phyloP scores from a whole-genome alignment of 495 filamentous ascomycete species.

The Penicillium waksmanii region DNA sequence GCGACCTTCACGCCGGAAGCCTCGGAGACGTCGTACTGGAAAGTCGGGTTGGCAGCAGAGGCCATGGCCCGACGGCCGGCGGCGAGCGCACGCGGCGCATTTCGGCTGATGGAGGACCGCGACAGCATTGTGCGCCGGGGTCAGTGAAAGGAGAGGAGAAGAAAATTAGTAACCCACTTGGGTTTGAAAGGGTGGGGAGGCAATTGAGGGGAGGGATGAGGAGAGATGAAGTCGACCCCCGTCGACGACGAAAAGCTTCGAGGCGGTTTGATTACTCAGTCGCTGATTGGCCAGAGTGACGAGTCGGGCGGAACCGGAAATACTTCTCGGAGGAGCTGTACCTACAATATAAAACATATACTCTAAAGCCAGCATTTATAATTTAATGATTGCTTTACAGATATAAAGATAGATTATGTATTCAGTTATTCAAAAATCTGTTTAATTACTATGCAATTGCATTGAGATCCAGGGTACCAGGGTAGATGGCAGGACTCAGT shows the following conservation, averaged over 20 bases:
- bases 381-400: background rate
- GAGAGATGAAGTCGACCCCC: conserved; percentile 33
- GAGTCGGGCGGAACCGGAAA: conserved; percentile 52
- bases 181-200: conserved; percentile 35
- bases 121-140: conserved; percentile 74
- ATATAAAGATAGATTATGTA: background rate
- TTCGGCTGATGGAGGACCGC: conserved; percentile 75
- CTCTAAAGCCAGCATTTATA: conserved; percentile 8
- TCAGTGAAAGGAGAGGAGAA: conserved; percentile 33
- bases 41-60: conserved; percentile 76
- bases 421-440: background rate
- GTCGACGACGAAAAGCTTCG: conserved; percentile 49
- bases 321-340: conserved; percentile 32
- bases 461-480: too few relatives aligned
- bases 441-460: background rate
- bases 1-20: conserved; percentile 87
- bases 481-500: too few relatives aligned
- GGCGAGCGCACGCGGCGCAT: conserved; percentile 72
- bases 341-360: background rate
- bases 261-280: conserved; percentile 44
- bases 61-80: conserved; percentile 73
- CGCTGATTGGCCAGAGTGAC: conserved; percentile 45
- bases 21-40: conserved; percentile 86
- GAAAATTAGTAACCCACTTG: conserved; percentile 37
- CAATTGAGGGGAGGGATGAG: conserved; percentile 47